Evolutionary conservation across 768 basidiomycete species (phyloP).

Genomic region (Lactarius indigo): DNA sequence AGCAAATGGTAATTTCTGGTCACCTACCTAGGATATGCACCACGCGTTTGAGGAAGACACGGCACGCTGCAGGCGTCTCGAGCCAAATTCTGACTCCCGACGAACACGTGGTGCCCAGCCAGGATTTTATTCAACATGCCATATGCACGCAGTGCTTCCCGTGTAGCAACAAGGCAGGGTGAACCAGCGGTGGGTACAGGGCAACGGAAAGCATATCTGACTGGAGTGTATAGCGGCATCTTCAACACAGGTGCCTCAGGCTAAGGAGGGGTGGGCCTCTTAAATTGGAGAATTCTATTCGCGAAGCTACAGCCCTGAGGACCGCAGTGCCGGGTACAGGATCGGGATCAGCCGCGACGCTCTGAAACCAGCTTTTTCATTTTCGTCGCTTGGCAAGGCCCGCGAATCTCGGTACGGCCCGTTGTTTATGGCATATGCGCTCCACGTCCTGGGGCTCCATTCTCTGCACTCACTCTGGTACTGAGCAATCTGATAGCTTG

Average conservation of each 20-base stretch:
- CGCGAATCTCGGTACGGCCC: constrained; percentile 8
- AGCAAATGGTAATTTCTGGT: not conserved
- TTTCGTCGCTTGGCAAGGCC: not conserved
- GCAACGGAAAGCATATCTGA: not conserved
- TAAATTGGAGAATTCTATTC: not conserved
- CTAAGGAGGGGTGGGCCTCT: not conserved
- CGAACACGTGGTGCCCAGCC: not conserved
- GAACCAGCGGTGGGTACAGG: not conserved
- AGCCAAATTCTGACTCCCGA: not conserved
- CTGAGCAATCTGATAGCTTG: constrained; percentile 4
- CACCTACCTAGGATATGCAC: too few relatives aligned
- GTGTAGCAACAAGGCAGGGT: not conserved
- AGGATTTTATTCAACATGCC: not conserved
- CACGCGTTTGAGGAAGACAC: not conserved
- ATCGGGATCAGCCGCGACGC: not conserved
- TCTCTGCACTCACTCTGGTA: not conserved
- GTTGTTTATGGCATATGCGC: constrained; percentile 5
- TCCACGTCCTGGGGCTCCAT: not conserved
- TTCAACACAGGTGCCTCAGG: not conserved
- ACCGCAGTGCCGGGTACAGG: not conserved
- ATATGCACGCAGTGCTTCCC: not conserved
- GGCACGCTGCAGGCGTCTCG: not conserved
- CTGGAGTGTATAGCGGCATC: not conserved
- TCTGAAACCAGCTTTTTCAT: not conserved
- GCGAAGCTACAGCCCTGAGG: constrained; percentile 5